Conservation (phyloP, 495 filamentous ascomycete species). For the Apodospora peruviana region DNA sequence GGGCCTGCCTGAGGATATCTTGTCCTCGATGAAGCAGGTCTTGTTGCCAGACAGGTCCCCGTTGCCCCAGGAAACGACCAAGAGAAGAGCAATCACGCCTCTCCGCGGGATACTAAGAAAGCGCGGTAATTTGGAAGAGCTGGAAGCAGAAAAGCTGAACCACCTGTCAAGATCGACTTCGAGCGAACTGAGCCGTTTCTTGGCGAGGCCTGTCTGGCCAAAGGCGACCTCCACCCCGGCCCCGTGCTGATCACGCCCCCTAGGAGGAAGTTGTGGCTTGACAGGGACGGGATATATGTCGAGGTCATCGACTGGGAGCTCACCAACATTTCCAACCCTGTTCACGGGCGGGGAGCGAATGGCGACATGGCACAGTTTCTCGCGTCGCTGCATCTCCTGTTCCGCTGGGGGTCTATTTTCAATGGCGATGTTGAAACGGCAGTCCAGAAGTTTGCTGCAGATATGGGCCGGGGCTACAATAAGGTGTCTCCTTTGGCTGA, state of each 20-base stretch:
- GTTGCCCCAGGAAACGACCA: no score
- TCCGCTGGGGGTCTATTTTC: no score
- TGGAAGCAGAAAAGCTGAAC: not conserved
- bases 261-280: no score
- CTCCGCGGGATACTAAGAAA: not conserved
- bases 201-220: not conserved
- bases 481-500: no score
- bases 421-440: not conserved
- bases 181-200: not conserved
- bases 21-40: no score
- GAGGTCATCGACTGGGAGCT: conserved; percentile 1
- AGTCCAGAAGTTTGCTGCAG: not conserved
- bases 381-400: not conserved
- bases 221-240: not conserved
- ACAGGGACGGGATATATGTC: not conserved
- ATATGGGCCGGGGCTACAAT: not conserved
- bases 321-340: not conserved
- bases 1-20: no score
- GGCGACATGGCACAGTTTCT: conserved; percentile 3
- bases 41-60: no score
- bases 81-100: not conserved
- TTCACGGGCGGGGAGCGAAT: not conserved
- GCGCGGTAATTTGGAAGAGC: not conserved
- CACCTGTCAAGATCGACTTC: not conserved
- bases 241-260: not conserved